Evolutionary conservation across 2,329 filamentous ascomycete species (phyloP).

Genomic region (Fusarium lyarnte): DNA sequence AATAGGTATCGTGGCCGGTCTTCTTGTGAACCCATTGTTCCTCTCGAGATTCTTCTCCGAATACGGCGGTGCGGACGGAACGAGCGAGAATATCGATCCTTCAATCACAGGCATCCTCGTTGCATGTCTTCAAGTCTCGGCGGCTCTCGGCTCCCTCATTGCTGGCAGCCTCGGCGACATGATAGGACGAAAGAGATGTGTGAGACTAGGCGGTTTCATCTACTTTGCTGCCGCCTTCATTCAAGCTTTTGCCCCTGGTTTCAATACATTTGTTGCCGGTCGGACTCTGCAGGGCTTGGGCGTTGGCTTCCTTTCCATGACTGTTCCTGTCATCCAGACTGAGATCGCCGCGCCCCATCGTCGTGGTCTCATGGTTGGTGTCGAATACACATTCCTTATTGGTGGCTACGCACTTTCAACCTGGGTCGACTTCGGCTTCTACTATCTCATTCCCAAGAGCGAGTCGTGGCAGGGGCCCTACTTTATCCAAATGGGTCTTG

Average conservation of each 20-base stretch:
- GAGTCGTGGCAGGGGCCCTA: not conserved
- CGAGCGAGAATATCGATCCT: not conserved
- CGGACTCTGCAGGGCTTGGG: not conserved
- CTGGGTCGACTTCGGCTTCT: not conserved
- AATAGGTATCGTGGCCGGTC: not conserved
- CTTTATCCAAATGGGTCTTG: not conserved
- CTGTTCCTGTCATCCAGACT: not conserved
- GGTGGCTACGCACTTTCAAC: not conserved
- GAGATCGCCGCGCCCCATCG: not conserved
- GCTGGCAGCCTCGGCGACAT: not conserved
- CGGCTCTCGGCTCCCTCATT: not conserved
- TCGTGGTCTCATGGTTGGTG: not conserved
- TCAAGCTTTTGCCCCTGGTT: not conserved
- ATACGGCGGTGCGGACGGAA: not conserved
- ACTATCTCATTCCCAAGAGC: not conserved
- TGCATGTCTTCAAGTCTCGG: not conserved
- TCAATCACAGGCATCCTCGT: not conserved
- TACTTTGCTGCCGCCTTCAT: not conserved
- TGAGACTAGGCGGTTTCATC: not conserved
- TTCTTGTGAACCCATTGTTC: not conserved
- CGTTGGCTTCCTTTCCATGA: not conserved
- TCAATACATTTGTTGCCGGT: not conserved
- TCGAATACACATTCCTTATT: not conserved
- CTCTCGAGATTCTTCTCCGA: not conserved
- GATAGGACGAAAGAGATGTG: not conserved